phyloP scores from a whole-genome alignment of 2,329 filamentous ascomycete genomes.

The Sporothrix luriei region DNA sequence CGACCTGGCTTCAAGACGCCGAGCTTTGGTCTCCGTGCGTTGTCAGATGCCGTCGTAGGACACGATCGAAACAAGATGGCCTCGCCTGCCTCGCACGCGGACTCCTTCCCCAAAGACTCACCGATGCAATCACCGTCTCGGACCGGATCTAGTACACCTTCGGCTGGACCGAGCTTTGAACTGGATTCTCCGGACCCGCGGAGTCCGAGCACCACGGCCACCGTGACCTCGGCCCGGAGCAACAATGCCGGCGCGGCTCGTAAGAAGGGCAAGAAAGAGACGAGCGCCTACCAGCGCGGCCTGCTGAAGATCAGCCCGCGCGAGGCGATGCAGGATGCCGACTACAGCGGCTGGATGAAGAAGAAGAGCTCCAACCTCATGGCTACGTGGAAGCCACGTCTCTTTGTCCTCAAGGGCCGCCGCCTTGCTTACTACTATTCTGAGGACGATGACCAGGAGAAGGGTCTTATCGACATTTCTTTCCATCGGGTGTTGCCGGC shows the following conservation, averaged over 20 bases:
- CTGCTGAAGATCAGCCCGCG: conserved; percentile 77
- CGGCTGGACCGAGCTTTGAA: conserved; percentile 70
- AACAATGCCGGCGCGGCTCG: conserved; percentile 40
- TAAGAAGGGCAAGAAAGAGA: conserved; percentile 88
- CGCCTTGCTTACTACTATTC: conserved; percentile 95
- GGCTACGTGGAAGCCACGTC: conserved; percentile 93
- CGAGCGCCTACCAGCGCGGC: conserved; percentile 88
- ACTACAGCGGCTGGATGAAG: conserved; percentile 99
- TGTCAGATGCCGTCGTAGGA: conserved; percentile 72
- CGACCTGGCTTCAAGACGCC: conserved; percentile 55
- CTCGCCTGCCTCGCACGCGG: conserved; percentile 54
- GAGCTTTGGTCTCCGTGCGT: conserved; percentile 74
- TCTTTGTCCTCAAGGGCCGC: conserved; percentile 93
- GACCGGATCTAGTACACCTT: conserved; percentile 74
- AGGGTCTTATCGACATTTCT: conserved; percentile 95
- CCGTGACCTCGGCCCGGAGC: conserved; percentile 53
- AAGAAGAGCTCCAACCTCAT: conserved; percentile 96
- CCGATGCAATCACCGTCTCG: conserved; percentile 66
- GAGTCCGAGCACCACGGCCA: conserved; percentile 54
- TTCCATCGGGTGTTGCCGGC: conserved; percentile 95
- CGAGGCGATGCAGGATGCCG: conserved; percentile 81
- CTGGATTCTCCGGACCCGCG: conserved; percentile 72
- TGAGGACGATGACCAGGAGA: conserved; percentile 88
- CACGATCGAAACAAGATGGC: conserved; percentile 56
- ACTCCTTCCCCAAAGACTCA: conserved; percentile 56